These are phyloP conservation scores for Coemansia biformis DNA, from an alignment of 192 early-diverging fungal species.

Conservation along the genomic window DNA sequence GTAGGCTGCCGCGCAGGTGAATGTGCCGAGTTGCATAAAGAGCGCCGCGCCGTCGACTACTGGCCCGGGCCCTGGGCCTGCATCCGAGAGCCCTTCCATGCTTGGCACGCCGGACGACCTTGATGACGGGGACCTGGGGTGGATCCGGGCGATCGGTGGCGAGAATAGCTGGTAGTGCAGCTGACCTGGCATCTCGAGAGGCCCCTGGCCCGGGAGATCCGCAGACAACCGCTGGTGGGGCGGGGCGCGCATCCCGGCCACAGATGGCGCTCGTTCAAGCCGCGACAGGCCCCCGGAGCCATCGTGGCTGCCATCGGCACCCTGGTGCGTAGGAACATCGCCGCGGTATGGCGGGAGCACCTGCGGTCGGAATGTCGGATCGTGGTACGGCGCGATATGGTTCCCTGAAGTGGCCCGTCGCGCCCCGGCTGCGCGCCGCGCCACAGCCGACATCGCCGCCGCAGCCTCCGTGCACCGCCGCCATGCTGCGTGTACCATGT, in stretches of 20 bases:
- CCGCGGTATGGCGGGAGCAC: slow-evolving; percentile 41
- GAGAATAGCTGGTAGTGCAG: too few species aligned
- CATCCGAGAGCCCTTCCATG: slow-evolving; percentile 13
- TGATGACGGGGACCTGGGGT: too few species aligned
- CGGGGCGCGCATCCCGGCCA: slow-evolving; percentile 20
- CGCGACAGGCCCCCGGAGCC: too few species aligned
- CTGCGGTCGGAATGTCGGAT: slow-evolving; percentile 47
- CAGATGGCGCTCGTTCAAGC: slow-evolving; percentile 5
- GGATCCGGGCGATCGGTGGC: too few species aligned
- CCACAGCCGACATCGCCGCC: slow-evolving; percentile 37
- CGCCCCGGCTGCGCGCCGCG: slow-evolving; percentile 28
- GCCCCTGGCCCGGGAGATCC: not conserved
- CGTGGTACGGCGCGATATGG: slow-evolving; percentile 31
- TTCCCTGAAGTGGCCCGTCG: slow-evolving; percentile 30
- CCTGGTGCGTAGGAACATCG: too few species aligned
- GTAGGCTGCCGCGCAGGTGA: slow-evolving; percentile 26
- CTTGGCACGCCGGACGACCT: too few species aligned
- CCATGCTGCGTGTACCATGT: slow-evolving; percentile 46
- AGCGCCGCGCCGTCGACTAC: slow-evolving; percentile 37
- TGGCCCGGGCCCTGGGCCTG: slow-evolving; percentile 17
- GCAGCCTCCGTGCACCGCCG: slow-evolving; percentile 47
- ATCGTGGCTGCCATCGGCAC: too few species aligned
- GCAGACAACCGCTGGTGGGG: slow-evolving; percentile 21
- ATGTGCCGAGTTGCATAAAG: slow-evolving; percentile 39
- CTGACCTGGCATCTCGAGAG: too few species aligned